Conservation (phyloP, 768 basidiomycete species). For the Strobilomyces confusus region DNA sequence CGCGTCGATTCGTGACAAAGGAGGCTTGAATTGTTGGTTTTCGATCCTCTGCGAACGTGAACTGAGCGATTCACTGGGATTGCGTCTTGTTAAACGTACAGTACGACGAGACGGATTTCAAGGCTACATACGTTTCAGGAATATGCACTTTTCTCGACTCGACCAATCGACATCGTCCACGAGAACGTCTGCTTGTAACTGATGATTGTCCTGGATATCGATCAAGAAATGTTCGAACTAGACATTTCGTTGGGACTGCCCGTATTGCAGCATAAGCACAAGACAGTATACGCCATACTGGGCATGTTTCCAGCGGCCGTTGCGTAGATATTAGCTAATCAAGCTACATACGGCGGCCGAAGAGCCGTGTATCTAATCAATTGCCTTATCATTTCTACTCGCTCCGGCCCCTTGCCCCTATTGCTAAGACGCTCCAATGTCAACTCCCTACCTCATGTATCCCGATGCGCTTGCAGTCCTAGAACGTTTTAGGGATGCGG, state of each 20-base stretch:
- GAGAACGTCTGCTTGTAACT: slow-evolving; percentile 79
- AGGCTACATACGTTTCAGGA: slow-evolving; percentile 92
- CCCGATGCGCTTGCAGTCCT: too few species aligned
- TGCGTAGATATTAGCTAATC: too few species aligned
- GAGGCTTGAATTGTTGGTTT: slow-evolving; percentile 73
- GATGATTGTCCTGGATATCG: slow-evolving; percentile 67
- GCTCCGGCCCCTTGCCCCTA: too few species aligned
- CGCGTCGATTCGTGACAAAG: slow-evolving; percentile 78
- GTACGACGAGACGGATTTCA: slow-evolving; percentile 78
- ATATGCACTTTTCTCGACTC: slow-evolving; percentile 86
- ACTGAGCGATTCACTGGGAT: neutral
- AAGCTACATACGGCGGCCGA: too few species aligned
- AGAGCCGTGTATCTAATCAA: too few species aligned
- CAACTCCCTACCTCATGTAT: too few species aligned
- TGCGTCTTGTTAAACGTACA: slow-evolving; percentile 40
- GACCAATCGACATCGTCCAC: slow-evolving; percentile 93
- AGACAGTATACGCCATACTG: slow-evolving; percentile 42
- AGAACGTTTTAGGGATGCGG: too few species aligned
- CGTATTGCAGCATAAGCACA: neutral
- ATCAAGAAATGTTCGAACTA: slow-evolving; percentile 91
- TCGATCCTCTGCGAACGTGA: slow-evolving; percentile 53
- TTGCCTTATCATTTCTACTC: too few species aligned
- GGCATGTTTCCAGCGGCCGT: too few species aligned
- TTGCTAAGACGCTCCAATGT: too few species aligned
- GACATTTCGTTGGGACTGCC: neutral